Conservation (phyloP, 1,284 basidiomycete species). For the Agroathelia rolfsii region DNA sequence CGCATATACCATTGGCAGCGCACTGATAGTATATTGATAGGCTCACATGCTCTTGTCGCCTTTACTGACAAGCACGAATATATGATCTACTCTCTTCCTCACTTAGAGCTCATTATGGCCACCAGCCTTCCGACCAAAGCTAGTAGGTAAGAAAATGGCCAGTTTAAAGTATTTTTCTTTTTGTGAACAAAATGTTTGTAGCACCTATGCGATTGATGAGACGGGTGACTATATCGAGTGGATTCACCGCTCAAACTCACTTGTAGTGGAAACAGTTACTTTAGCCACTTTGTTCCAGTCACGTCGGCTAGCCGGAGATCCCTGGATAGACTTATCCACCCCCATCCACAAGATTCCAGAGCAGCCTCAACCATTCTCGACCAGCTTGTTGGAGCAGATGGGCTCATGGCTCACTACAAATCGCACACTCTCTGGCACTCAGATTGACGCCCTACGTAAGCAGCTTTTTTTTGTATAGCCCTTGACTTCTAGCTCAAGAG, state of each 20-base stretch:
- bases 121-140: conserved; percentile 32
- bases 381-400: conserved; percentile 44
- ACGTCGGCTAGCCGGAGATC: conserved; percentile 36
- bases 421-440: conserved; percentile 37
- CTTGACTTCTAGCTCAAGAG: conserved; percentile 3
- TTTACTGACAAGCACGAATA: conserved; percentile 47
- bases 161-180: not conserved
- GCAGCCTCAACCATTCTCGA: conserved; percentile 50
- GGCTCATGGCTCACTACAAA: conserved; percentile 45
- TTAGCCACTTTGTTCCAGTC: conserved; percentile 53
- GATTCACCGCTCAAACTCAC: conserved; percentile 22
- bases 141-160: conserved; percentile 39
- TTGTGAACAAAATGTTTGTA: conserved; percentile 21
- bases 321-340: conserved; percentile 39
- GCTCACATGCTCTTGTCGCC: conserved; percentile 51
- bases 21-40: no score
- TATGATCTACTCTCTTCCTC: conserved; percentile 62
- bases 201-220: conserved; percentile 39
- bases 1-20: not conserved
- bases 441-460: conserved; percentile 50
- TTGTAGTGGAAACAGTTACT: conserved; percentile 27
- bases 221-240: conserved; percentile 51
- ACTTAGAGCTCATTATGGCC: conserved; percentile 46
- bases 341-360: conserved; percentile 33
- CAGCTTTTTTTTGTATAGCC: conserved; percentile 11